Percentiles rank a stretch among this genome's conserved stretches.
These are phyloP conservation scores for Pythium rhizo-oryzae DNA, from an alignment of 352 stramenopile species.

Conservation along the genomic window DNA sequence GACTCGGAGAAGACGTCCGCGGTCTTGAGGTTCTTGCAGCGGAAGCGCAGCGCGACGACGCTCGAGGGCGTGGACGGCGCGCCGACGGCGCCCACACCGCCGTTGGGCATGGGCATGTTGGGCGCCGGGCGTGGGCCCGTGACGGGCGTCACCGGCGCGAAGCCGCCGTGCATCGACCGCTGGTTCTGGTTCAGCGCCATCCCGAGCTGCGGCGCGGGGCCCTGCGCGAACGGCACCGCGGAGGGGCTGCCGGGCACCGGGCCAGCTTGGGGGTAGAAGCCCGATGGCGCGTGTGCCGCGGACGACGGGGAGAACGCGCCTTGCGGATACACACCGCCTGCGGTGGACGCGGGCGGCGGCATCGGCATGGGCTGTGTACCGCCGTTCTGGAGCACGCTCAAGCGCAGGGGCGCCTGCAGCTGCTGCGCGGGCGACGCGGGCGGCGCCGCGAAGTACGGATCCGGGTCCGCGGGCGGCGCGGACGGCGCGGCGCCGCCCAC, in stretches of 20 bases:
- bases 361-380: neutral
- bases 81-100: constrained; percentile 11
- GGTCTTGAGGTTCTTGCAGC: constrained; percentile 66
- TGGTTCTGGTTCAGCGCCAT: too few relatives aligned
- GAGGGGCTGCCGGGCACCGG: neutral
- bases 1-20: constrained; percentile 71
- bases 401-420: neutral
- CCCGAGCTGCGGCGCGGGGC: neutral
- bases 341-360: too few relatives aligned
- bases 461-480: constrained; percentile 4
- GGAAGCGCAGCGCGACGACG: constrained; percentile 68
- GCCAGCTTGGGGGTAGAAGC: neutral
- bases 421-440: neutral
- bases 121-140: constrained; percentile 21
- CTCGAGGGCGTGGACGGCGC: constrained; percentile 50
- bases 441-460: neutral
- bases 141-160: constrained; percentile 25
- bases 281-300: too few relatives aligned
- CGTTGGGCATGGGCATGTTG: constrained; percentile 21
- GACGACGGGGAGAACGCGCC: too few relatives aligned
- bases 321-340: too few relatives aligned
- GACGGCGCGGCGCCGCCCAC: constrained; percentile 18
- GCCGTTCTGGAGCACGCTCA: neutral
- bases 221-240: neutral
- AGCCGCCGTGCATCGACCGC: constrained; percentile 21